Base-by-base conservation (phyloP, 2,329 filamentous ascomycete genomes). In the Scedosporium apiospermum region DNA sequence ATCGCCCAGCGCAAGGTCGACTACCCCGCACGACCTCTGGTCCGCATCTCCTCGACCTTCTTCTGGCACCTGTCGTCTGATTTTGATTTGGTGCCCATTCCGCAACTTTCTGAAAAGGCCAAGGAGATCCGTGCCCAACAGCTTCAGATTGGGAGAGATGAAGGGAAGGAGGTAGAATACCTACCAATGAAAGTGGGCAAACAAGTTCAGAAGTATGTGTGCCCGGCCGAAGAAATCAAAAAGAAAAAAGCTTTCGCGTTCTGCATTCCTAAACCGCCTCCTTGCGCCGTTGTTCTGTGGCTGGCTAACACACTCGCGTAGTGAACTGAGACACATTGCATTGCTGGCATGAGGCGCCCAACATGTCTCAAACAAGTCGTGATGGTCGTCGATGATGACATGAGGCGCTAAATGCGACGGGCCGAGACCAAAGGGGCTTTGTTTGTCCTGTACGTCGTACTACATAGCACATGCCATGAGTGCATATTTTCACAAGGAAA, bases 11-110 rank as follows among this genome's bases (percentile, higher is more conserved):
- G 83, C 46, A 73, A 70, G 62, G 61, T 46, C 0, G 72, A 78
- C 51, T 67, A 72, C 10, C 80, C 82, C 0, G 77, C 80, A 18
- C 71, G 82, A 0, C 83, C 83, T 12, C 75, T 82, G 2, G 70
- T 85, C 16, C 76, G 83, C 58, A 86, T 86, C 69, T 84, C 81
- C 42, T 84, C 81, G 58, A 86, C 83, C 3, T 76, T 85, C 63
- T 86, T 86, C 73, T 86, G 82, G 80, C 83, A 86, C 61, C 72
- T 86, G 27, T 78, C 76, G 51, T 84, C 81, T 18, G 83, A 86
- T 67, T 79, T 79, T 63, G 81, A 85, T 63, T 71, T 86, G 6
- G 71, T 68, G 3, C 84, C 84, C 1, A 75, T 86, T 51, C 78
- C 80, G 1, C 71, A 70, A 61, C 74, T 85, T 44, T 77, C 72